Conservation (phyloP, 805 yeast species). For the Torulaspora maleeae region DNA sequence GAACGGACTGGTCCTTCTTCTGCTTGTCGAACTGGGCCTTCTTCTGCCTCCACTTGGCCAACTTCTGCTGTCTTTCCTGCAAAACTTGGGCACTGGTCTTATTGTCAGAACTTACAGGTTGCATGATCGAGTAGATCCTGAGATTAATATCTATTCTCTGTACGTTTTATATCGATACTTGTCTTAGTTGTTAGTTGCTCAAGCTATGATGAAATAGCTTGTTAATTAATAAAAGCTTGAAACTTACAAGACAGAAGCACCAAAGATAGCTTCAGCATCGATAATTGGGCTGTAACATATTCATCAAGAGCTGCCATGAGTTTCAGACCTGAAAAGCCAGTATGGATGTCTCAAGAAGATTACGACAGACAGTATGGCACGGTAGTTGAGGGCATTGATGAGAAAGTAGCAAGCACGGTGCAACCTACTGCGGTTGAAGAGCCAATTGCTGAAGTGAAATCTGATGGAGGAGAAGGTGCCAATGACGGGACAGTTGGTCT, state of each 20-base stretch:
- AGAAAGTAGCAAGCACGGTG: conserved; percentile 9
- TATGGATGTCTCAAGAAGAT: conserved; percentile 38
- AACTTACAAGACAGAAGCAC: background rate
- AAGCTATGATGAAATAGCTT: background rate
- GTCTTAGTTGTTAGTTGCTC: background rate
- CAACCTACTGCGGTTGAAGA: conserved; percentile 7
- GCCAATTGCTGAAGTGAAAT: conserved; percentile 20
- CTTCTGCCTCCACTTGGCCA: conserved; percentile 58
- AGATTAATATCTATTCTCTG: background rate
- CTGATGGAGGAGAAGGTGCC: conserved; percentile 3
- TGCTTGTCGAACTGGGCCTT: conserved; percentile 38
- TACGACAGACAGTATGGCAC: conserved; percentile 32
- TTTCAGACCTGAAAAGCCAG: conserved; percentile 34
- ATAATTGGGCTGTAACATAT: background rate
- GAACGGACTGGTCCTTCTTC: conserved; percentile 15
- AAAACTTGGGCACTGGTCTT: conserved; percentile 36
- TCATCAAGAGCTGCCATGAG: conserved; percentile 9
- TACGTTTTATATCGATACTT: background rate
- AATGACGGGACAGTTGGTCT: background rate
- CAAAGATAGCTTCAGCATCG: background rate
- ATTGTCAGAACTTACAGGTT: conserved; percentile 22
- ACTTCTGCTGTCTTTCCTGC: conserved; percentile 45
- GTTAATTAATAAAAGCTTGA: background rate
- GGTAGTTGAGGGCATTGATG: conserved; percentile 9
- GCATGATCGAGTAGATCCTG: conserved; percentile 9